Conservation (phyloP, 2,329 filamentous ascomycete species). For the Sporothrix protearum region DNA sequence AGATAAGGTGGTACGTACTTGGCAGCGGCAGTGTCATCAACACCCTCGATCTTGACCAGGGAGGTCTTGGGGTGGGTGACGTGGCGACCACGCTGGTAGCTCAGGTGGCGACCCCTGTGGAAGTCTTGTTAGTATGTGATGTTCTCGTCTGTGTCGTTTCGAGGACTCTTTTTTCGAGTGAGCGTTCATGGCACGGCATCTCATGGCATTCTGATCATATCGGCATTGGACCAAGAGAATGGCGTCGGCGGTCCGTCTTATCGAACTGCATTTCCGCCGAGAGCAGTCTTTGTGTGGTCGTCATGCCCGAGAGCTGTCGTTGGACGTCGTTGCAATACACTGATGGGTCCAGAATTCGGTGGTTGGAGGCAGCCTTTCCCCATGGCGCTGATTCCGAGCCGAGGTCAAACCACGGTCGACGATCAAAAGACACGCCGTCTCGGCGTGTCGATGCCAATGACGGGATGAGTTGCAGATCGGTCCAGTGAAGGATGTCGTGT, state of each 20-base stretch:
- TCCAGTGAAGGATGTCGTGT: neutral
- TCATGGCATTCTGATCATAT: neutral
- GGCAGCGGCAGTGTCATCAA: conserved; percentile 84
- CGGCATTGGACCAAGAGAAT: neutral
- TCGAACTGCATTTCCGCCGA: neutral
- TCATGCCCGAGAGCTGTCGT: neutral
- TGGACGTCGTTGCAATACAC: neutral
- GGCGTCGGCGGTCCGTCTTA: neutral
- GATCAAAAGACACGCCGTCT: neutral
- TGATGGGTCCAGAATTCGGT: neutral
- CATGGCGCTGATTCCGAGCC: neutral
- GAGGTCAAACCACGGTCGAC: neutral
- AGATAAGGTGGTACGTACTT: conserved; percentile 57
- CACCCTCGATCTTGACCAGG: conserved; percentile 98
- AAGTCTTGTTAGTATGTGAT: conserved; percentile 30
- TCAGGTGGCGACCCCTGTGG: conserved; percentile 90
- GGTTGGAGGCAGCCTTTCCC: neutral
- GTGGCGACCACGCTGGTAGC: conserved; percentile 94
- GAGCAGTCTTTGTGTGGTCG: neutral
- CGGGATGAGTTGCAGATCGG: neutral
- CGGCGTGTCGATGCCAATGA: neutral
- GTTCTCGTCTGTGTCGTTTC: conserved; percentile 17
- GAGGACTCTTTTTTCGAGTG: neutral
- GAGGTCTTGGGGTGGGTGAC: conserved; percentile 85
- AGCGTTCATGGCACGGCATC: neutral